Percentiles rank a stretch among this genome's conserved stretches.
These are phyloP conservation scores for Pholiota microspora DNA, from an alignment of 768 basidiomycete genomes.

Conservation along the genomic window DNA sequence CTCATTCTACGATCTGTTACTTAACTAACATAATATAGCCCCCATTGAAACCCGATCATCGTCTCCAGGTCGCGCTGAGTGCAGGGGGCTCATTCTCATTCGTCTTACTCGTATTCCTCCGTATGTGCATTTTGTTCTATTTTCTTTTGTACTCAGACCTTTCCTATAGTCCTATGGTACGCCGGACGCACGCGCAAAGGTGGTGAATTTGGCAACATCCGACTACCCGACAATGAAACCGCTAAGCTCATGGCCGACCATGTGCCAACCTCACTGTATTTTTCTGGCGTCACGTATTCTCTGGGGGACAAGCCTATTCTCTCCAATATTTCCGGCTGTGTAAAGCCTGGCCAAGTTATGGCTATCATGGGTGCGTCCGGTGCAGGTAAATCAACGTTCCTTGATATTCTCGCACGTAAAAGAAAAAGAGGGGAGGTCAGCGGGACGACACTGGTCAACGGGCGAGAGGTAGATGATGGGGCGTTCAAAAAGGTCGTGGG, in stretches of 20 bases:
- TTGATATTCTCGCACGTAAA: constrained; percentile 94
- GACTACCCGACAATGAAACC: constrained; percentile 78
- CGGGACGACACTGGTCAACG: constrained; percentile 84
- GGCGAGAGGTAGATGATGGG: constrained; percentile 66
- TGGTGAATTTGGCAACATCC: constrained; percentile 68
- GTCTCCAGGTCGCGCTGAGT: constrained; percentile 79
- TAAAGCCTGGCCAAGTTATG: constrained; percentile 87
- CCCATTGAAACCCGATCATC: constrained; percentile 84
- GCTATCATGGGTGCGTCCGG: constrained; percentile 98
- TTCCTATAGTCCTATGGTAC: constrained; percentile 75
- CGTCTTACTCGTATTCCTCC: constrained; percentile 64
- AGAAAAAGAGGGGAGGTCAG: constrained; percentile 75
- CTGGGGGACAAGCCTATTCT: constrained; percentile 69
- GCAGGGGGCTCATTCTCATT: constrained; percentile 74
- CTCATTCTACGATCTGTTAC: neutral
- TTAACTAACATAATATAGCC: constrained; percentile 34
- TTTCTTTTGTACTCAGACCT: neutral
- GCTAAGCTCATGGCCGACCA: constrained; percentile 91
- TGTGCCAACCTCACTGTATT: constrained; percentile 91
- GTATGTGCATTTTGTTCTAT: constrained; percentile 30
- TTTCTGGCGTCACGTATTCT: constrained; percentile 79
- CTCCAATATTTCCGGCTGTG: constrained; percentile 77
- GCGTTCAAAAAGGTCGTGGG: constrained; percentile 87
- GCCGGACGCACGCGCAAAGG: constrained; percentile 71
- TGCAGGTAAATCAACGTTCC: constrained; percentile 93